Evolutionary conservation across 345 rosid genomes (phyloP).

Genomic region (Pistacia vera): DNA sequence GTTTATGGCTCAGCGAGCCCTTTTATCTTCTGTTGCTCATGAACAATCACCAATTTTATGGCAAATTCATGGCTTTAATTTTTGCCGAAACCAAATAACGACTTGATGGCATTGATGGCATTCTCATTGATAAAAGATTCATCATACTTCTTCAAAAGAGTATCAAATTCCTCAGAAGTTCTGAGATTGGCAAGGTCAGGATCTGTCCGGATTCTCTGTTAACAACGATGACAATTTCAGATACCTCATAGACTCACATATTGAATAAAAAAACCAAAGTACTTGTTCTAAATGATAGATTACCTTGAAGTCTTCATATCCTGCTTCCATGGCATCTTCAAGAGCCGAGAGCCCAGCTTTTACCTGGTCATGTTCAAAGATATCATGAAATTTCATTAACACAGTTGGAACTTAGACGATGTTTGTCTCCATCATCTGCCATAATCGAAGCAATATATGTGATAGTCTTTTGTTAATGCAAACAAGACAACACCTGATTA

Average conservation of each 20-base stretch:
- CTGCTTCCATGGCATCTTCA: constrained; percentile 80
- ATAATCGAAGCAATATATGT: background rate
- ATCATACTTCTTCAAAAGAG: constrained; percentile 76
- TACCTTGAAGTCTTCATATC: constrained; percentile 95
- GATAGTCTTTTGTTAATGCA: background rate
- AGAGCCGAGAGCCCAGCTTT: constrained; percentile 93
- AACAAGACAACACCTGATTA: constrained; percentile 59
- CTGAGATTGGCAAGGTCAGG: constrained; percentile 79
- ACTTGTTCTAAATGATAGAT: background rate
- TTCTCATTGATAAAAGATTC: constrained; percentile 96
- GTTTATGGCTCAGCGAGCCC: background rate
- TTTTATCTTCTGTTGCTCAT: background rate
- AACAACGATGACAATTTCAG: constrained; percentile 22
- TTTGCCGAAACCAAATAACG: constrained; percentile 84
- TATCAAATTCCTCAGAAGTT: constrained; percentile 58
- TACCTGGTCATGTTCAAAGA: constrained; percentile 40
- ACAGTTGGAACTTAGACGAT: background rate
- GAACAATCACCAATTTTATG: constrained; percentile 4
- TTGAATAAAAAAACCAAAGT: background rate
- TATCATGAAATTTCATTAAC: constrained; percentile 1
- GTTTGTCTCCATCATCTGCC: background rate
- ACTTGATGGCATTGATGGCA: constrained; percentile 90
- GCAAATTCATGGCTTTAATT: constrained; percentile 44
- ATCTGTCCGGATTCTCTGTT: constrained; percentile 84
- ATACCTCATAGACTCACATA: background rate